phyloP scores from a whole-genome alignment of 345 rosid genomes.

The Mangifera indica region DNA sequence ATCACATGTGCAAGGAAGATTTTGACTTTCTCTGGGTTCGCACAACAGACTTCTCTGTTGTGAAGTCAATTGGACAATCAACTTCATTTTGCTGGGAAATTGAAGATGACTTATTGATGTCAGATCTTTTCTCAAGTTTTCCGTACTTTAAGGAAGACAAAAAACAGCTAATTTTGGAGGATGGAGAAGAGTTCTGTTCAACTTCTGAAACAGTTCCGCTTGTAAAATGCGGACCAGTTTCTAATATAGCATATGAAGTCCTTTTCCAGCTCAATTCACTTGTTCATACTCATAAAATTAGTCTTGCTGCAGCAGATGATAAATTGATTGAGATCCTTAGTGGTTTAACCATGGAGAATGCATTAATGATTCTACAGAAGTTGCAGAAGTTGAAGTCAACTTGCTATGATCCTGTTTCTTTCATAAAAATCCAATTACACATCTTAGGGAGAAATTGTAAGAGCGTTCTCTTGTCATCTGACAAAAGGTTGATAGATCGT shows the following conservation, averaged over 20 bases:
- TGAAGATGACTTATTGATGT: constrained; percentile 32
- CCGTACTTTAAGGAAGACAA: constrained; percentile 52
- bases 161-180: constrained; percentile 36
- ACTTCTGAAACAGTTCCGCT: constrained; percentile 62
- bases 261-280: constrained; percentile 78
- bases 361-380: constrained; percentile 57
- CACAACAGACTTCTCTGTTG: constrained; percentile 65
- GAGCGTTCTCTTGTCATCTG: constrained; percentile 36
- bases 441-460: constrained; percentile 36
- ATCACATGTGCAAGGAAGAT: constrained; percentile 77
- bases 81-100: constrained; percentile 66
- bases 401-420: constrained; percentile 63
- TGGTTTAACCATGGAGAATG: constrained; percentile 43
- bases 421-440: constrained; percentile 46
- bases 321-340: constrained; percentile 48
- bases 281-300: constrained; percentile 74
- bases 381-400: constrained; percentile 58
- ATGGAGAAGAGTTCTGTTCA: constrained; percentile 45
- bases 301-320: constrained; percentile 50
- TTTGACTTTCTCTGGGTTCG: constrained; percentile 84
- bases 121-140: constrained; percentile 47
- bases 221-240: constrained; percentile 37
- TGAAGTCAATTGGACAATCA: constrained; percentile 67
- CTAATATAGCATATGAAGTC: constrained; percentile 60
- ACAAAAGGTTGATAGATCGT: constrained; percentile 39